A percentile compares a stretch with the other conserved stretches of the same genome.
phyloP scores from a whole-genome alignment of 345 rosid species.

The Eucalyptus dawsonii region DNA sequence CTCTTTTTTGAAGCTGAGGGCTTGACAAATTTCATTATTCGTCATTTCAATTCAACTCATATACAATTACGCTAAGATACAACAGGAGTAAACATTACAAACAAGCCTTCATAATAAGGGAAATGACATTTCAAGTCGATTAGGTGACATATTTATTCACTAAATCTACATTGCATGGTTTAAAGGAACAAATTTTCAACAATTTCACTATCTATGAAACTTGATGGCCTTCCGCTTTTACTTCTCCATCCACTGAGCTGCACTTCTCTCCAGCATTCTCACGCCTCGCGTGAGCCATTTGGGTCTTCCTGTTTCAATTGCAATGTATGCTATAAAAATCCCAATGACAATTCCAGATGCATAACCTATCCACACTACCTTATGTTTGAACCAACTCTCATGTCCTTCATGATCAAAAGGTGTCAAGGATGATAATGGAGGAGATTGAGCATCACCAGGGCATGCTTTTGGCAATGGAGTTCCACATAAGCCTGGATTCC shows the following conservation, averaged over 20 bases:
- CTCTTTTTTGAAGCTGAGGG: background rate
- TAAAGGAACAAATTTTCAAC: background rate
- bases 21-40: too few relatives aligned
- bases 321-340: background rate
- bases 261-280: background rate
- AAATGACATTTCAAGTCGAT: rapidly evolving
- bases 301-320: background rate
- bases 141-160: too few relatives aligned
- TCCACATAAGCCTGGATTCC: background rate
- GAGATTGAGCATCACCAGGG: rapidly evolving
- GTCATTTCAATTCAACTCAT: too few relatives aligned
- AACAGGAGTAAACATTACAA: too few relatives aligned
- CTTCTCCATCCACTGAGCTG: background rate
- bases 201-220: background rate
- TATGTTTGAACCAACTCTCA: background rate
- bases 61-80: too few relatives aligned
- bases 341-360: background rate
- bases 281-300: background rate
- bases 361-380: background rate
- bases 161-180: rapidly evolving
- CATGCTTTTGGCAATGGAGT: background rate
- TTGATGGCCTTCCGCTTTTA: background rate
- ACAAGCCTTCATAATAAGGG: too few relatives aligned
- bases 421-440: background rate
- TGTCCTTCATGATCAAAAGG: background rate